Percentiles rank a stretch among this genome's conserved stretches.
Evolutionary conservation across 139 green algal genomes (phyloP).

Genomic region (Micromonas commoda): DNA sequence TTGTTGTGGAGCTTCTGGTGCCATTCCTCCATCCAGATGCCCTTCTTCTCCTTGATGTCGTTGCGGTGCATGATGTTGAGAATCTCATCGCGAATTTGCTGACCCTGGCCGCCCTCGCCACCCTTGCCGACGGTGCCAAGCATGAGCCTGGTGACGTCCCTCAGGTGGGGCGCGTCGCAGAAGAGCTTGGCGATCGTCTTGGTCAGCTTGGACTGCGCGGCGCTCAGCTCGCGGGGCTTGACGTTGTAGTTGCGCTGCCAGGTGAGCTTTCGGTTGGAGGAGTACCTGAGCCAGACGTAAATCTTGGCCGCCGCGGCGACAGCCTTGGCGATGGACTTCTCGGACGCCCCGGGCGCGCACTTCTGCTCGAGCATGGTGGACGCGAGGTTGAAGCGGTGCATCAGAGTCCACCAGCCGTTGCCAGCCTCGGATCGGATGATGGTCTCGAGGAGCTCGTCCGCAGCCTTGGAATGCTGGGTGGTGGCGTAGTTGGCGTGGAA

Average conservation of each 20-base stretch:
- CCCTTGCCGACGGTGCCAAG: slow-evolving; percentile 81
- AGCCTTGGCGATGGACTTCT: neutral
- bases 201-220: slow-evolving; percentile 81
- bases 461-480: slow-evolving; percentile 15
- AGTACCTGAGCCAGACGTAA: slow-evolving; percentile 94
- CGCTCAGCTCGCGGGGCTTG: slow-evolving; percentile 55
- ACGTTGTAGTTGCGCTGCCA: slow-evolving; percentile 99
- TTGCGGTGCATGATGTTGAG: slow-evolving; percentile 98
- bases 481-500: neutral
- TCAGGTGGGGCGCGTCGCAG: neutral
- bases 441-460: slow-evolving; percentile 39
- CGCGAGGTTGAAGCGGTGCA: slow-evolving; percentile 70
- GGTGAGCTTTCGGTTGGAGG: slow-evolving; percentile 82
- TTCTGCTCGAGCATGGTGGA: slow-evolving; percentile 7
- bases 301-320: slow-evolving; percentile 36
- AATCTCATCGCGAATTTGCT: slow-evolving; percentile 96
- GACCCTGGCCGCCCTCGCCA: slow-evolving; percentile 68
- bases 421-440: slow-evolving; percentile 7
- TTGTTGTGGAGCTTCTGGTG: slow-evolving; percentile 97
- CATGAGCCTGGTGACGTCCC: slow-evolving; percentile 54
- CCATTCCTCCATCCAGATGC: slow-evolving; percentile 94
- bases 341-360: neutral
- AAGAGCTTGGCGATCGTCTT: slow-evolving; percentile 58
- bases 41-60: slow-evolving; percentile 62
- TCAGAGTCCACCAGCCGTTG: slow-evolving; percentile 68